Percentiles rank a stretch among this genome's conserved stretches.
Conservation (phyloP, 495 filamentous ascomycete genomes). For the Trichoderma gamsii region DNA sequence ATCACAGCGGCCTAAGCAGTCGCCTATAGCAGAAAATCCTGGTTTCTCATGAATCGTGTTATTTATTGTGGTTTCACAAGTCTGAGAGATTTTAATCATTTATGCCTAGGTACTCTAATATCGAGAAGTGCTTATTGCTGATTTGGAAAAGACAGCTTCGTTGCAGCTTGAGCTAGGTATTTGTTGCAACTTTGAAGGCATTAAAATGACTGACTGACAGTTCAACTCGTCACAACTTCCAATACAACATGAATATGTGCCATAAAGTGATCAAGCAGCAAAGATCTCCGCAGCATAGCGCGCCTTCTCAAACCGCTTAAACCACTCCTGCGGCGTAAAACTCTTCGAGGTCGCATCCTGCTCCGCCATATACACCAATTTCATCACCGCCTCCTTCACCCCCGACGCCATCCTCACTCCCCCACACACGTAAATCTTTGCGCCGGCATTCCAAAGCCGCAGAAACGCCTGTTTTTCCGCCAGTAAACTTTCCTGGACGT, state of each 20-base stretch:
- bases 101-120: too few relatives aligned
- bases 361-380: slow-evolving; percentile 37
- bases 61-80: too few relatives aligned
- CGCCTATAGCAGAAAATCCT: neutral
- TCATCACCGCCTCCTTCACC: slow-evolving; percentile 41
- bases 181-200: too few relatives aligned
- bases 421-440: slow-evolving; percentile 64
- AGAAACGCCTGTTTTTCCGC: slow-evolving; percentile 45
- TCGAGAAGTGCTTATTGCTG: too few relatives aligned
- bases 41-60: too few relatives aligned
- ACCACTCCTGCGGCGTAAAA: slow-evolving; percentile 44
- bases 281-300: slow-evolving; percentile 68
- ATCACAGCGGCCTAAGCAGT: neutral
- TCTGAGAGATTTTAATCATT: neutral
- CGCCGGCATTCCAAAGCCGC: slow-evolving; percentile 50
- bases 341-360: slow-evolving; percentile 32
- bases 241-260: neutral
- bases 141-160: too few relatives aligned
- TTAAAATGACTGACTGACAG: too few relatives aligned
- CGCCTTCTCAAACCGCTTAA: slow-evolving; percentile 51
- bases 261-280: slow-evolving; percentile 35
- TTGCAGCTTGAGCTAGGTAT: too few relatives aligned
- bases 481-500: slow-evolving; percentile 60
- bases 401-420: slow-evolving; percentile 53
- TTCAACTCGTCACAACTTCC: neutral